Conservation (phyloP, 2,329 filamentous ascomycete species). For the Trichoderma koningiopsis region DNA sequence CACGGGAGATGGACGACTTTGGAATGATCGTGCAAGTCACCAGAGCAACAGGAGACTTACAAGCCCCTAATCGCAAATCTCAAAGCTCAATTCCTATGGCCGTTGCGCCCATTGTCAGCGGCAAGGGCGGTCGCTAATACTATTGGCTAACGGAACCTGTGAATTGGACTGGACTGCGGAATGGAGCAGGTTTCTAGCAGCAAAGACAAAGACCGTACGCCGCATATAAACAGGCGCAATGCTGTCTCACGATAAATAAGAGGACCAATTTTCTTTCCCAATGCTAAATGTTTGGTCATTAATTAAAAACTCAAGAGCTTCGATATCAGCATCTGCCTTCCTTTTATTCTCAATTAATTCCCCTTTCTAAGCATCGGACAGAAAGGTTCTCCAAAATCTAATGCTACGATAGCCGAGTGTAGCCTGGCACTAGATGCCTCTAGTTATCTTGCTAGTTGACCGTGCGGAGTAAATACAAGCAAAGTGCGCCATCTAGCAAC, state of each 20-base stretch:
- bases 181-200: background rate
- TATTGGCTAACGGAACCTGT: background rate
- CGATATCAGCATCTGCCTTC: background rate
- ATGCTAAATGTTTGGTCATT: background rate
- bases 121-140: background rate
- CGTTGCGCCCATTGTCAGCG: background rate
- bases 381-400: background rate
- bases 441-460: background rate
- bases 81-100: background rate
- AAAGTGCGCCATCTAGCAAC: background rate
- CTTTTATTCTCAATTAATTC: background rate
- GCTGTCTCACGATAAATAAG: background rate
- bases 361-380: background rate
- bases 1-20: background rate
- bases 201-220: background rate
- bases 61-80: background rate
- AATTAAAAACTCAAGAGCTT: too few relatives aligned
- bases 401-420: background rate
- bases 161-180: background rate
- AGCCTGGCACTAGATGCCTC: background rate
- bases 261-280: background rate
- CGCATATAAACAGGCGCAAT: background rate
- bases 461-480: background rate
- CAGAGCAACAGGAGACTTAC: background rate
- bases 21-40: background rate